Evolutionary conservation across 768 basidiomycete genomes (phyloP).

Genomic region (Pleurotus tuber-regium): DNA sequence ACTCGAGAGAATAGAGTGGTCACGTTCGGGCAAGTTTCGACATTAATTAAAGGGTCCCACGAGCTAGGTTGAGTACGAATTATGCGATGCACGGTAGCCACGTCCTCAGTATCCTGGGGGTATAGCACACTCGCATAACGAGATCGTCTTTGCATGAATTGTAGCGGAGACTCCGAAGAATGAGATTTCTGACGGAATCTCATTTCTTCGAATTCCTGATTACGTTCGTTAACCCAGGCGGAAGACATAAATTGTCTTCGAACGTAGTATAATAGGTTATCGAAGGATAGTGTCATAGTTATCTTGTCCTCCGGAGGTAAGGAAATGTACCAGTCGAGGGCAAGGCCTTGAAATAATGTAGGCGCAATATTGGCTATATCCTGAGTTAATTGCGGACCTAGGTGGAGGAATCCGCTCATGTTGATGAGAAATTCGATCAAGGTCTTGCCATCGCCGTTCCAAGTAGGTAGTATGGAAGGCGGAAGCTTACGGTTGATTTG

Average conservation of each 20-base stretch:
- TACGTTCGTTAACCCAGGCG: too few species aligned
- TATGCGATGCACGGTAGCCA: too few species aligned
- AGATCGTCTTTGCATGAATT: not conserved
- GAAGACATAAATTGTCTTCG: too few species aligned
- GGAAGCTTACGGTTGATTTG: slow-evolving; percentile 8
- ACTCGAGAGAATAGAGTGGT: not conserved
- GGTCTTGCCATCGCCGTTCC: slow-evolving; percentile 4
- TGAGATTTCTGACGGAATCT: slow-evolving; percentile 9
- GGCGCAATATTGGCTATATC: slow-evolving; percentile 6
- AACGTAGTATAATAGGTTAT: slow-evolving; percentile 8
- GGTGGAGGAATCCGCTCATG: not conserved
- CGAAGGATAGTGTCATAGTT: not conserved
- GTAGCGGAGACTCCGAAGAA: not conserved
- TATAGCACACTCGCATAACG: not conserved
- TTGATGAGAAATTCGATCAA: not conserved
- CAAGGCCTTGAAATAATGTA: not conserved
- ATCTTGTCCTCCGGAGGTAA: not conserved
- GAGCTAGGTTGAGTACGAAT: not conserved
- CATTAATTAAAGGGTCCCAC: not conserved
- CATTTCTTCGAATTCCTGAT: slow-evolving; percentile 18
- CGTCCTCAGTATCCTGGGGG: not conserved
- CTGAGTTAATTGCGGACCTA: not conserved
- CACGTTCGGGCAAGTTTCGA: not conserved
- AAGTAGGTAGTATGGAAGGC: not conserved
- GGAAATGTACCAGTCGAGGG: slow-evolving; percentile 1